These are phyloP conservation scores for Coix lacrymajobi DNA, from an alignment of 176 grass and related monocot species.

Conservation along the genomic window DNA sequence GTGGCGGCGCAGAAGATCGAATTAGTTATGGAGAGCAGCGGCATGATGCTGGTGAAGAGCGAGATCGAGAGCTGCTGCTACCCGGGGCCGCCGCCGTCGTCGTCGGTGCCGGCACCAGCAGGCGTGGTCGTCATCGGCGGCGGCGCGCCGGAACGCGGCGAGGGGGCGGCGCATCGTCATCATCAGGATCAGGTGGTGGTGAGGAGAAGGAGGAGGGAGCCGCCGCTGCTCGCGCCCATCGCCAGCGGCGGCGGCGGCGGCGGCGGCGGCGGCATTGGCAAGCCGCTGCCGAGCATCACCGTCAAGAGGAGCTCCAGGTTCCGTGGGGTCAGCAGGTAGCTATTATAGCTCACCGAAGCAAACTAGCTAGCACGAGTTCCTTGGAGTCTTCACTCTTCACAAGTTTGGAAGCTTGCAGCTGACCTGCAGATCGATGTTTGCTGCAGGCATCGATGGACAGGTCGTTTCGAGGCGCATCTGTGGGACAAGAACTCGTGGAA, in stretches of 20 bases:
- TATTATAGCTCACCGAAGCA: background rate
- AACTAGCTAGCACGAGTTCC: background rate
- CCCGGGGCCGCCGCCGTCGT: background rate
- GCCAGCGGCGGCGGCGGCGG: background rate
- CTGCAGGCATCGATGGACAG: slow-evolving; percentile 65
- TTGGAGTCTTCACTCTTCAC: too few species aligned
- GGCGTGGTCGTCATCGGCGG: background rate
- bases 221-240: slow-evolving; percentile 16
- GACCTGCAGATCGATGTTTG: too few species aligned
- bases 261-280: slow-evolving; percentile 12
- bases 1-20: background rate
- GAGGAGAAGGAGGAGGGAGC: slow-evolving; percentile 37
- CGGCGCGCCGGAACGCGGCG: background rate
- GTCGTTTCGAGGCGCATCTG: slow-evolving; percentile 62
- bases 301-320: slow-evolving; percentile 72
- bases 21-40: background rate
- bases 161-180: background rate
- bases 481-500: slow-evolving; percentile 81
- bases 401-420: background rate
- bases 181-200: slow-evolving; percentile 15
- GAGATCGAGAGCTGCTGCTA: slow-evolving; percentile 39
- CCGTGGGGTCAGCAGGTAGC: slow-evolving; percentile 63
- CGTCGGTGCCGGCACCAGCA: background rate
- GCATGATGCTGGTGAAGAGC: slow-evolving; percentile 40
- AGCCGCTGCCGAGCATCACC: slow-evolving; percentile 5